These are phyloP conservation scores for Wallacemonas rigidus DNA, from an alignment of 208 protist genomes.

Conservation along the genomic window DNA sequence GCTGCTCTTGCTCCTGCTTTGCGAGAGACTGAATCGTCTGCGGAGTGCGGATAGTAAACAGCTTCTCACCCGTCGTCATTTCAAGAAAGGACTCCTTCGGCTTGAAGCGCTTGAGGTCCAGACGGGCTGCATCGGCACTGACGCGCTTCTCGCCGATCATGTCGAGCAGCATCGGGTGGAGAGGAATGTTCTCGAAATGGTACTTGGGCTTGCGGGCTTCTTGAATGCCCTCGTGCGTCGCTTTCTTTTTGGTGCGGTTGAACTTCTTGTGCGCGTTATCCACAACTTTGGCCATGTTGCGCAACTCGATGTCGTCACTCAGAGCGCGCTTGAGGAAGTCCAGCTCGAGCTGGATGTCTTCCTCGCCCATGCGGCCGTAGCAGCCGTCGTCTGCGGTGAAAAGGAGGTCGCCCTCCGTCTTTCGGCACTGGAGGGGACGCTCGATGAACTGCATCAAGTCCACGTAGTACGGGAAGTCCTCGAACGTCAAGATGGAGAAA, in stretches of 20 bases:
- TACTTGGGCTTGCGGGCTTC: conserved; percentile 78
- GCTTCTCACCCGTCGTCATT: conserved; percentile 76
- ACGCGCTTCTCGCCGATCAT: conserved; percentile 50
- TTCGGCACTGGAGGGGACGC: conserved; percentile 63
- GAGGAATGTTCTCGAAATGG: conserved; percentile 71
- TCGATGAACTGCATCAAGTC: conserved; percentile 89
- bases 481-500: conserved; percentile 95
- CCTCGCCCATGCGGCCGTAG: conserved; percentile 86
- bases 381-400: conserved; percentile 87
- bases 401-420: conserved; percentile 59
- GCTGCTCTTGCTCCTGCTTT: conserved; percentile 17
- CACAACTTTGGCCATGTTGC: conserved; percentile 79
- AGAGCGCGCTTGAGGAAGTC: conserved; percentile 78
- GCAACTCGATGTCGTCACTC: conserved; percentile 72
- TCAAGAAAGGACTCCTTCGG: conserved; percentile 85
- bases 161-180: conserved; percentile 87
- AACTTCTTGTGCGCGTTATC: conserved; percentile 91
- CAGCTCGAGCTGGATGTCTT: conserved; percentile 85
- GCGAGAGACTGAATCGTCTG: conserved; percentile 68
- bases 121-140: conserved; percentile 63
- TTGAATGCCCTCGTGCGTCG: conserved; percentile 88
- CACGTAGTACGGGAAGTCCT: conserved; percentile 95
- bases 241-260: conserved; percentile 87
- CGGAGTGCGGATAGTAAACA: conserved; percentile 63
- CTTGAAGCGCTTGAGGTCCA: conserved; percentile 82